Base-by-base conservation (phyloP, 345 rosid species). In the Salix brachista region DNA sequence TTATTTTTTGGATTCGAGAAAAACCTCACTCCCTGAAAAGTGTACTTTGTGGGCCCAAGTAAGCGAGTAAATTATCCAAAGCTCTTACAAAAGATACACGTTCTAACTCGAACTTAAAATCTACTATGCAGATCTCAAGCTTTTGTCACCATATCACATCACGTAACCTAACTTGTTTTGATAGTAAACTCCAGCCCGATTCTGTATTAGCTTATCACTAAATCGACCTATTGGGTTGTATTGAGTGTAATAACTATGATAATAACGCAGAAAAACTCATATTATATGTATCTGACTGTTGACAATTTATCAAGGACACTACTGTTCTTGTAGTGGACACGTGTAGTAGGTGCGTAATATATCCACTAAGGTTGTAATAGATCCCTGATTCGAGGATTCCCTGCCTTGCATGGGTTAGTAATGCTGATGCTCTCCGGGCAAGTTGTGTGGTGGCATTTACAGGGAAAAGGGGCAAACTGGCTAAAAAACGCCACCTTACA, bases 11-110 rank as follows among this genome's bases (percentile, higher is more conserved):
- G 0, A 34, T 34, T 4, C 1, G 5, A 34, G 6, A 0, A 34
- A 34, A 34, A 0, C 1, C 1, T 0, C 34, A 4, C 0, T 34
- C 0, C 0, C 36, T 2, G 1, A 0, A 4, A 34, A 4, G 6
- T 0, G 6, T 34, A 0, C 0, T 34, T 34, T 34, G 0, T 34
- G 5, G 3, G 5, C 0, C 0, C 5, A 34, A 1, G 36, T 34
- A 1, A 34, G 36, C 5, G 36, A 34, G 6, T 34, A 34, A 34
- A 34, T 0, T 4, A 0, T 4, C 3, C 6, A 1, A 34, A 34
- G 0, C 0, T 34, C 1, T 34, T 34, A 34, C 36, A 34, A 34
- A 4, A 34, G 0, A 34, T 34, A 4, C 5, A 34, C 6, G 5
- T 0, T 34, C 5, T 34, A 6, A 34, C 36, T 34, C 1, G 36